These are phyloP conservation scores for Sporothrix pallida DNA, from an alignment of 2,329 filamentous ascomycete species.

Conservation along the genomic window DNA sequence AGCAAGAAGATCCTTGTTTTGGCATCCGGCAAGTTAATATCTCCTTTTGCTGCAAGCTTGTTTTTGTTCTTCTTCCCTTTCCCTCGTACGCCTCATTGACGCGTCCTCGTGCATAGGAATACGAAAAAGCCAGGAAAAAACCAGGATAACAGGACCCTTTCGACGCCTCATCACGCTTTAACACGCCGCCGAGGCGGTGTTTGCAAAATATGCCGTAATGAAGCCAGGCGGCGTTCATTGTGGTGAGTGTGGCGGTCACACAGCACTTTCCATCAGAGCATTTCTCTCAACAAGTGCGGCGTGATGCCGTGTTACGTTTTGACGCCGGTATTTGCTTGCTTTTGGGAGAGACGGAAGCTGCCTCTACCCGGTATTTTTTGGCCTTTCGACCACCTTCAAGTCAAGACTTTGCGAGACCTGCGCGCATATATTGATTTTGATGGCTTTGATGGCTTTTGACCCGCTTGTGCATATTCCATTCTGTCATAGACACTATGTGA, in stretches of 20 bases:
- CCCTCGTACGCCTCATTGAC: conserved; percentile 2
- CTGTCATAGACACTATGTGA: background rate
- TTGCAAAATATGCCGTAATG: background rate
- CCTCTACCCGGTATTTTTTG: background rate
- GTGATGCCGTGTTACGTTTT: conserved; percentile 15
- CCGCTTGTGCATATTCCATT: background rate
- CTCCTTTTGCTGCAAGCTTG: background rate
- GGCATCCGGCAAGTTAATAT: background rate
- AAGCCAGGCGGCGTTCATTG: background rate
- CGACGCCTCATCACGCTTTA: background rate
- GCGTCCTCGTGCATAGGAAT: conserved; percentile 16
- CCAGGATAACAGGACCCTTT: background rate
- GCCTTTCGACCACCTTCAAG: background rate
- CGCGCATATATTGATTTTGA: conserved; percentile 2
- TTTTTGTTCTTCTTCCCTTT: background rate
- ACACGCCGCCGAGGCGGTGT: background rate
- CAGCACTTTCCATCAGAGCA: background rate
- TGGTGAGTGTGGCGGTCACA: background rate
- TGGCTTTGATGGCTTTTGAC: background rate
- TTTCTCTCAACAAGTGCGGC: conserved; percentile 15
- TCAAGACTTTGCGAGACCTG: background rate
- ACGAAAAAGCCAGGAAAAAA: background rate
- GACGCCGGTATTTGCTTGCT: conserved; percentile 22
- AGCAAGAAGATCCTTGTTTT: background rate
- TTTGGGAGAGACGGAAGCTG: background rate